These are phyloP conservation scores for Schizochytrium sp. DNA, from an alignment of 108 stramenopile genomes.

Conservation along the genomic window DNA sequence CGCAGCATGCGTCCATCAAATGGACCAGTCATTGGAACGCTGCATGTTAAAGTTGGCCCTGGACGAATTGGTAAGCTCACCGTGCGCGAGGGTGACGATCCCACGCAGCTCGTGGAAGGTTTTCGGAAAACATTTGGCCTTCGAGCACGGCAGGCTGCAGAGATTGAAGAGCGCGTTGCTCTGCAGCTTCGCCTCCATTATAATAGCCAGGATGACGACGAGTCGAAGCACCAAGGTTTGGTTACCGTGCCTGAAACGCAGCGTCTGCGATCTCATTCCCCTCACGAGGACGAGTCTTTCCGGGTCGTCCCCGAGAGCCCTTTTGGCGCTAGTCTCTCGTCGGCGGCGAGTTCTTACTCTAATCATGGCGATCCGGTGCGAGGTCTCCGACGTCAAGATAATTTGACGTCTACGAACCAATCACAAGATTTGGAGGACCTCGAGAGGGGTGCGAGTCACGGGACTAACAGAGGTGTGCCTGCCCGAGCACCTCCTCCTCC, in stretches of 20 bases:
- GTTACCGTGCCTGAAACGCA: too few species aligned
- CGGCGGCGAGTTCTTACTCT: too few species aligned
- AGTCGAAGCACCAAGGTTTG: too few species aligned
- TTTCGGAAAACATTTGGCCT: background rate
- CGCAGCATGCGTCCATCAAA: background rate
- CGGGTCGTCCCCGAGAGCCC: too few species aligned
- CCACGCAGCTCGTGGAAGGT: background rate
- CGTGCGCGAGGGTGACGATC: conserved; percentile 2
- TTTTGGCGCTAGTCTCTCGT: too few species aligned
- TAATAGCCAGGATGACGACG: background rate
- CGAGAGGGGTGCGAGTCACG: too few species aligned
- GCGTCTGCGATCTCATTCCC: too few species aligned
- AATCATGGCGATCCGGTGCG: too few species aligned
- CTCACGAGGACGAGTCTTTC: too few species aligned
- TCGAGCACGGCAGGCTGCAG: background rate
- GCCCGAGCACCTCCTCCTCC: background rate
- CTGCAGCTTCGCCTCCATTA: background rate
- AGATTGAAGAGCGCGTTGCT: background rate
- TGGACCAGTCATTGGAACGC: background rate
- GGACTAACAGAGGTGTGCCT: background rate
- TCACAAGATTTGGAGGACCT: too few species aligned
- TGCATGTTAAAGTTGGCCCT: background rate
- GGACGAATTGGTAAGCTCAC: background rate
- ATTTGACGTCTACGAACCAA: too few species aligned
- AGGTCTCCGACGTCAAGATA: too few species aligned